Conservation (phyloP, 345 rosid species). For the Gossypium stocksii region DNA sequence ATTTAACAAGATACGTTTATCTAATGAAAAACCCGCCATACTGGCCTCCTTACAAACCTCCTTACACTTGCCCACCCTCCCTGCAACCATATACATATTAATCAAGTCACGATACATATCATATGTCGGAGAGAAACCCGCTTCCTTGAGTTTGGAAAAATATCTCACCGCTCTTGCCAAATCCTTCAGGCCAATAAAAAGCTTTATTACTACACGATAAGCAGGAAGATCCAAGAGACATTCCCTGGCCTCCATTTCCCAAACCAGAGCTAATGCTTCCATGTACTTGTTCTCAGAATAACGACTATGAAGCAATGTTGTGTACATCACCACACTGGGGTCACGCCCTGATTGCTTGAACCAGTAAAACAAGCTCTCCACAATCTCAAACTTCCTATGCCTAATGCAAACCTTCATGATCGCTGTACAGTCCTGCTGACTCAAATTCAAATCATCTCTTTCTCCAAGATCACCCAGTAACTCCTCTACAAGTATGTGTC, state of each 20-base stretch:
- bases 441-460: constrained; percentile 59
- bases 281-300: constrained; percentile 51
- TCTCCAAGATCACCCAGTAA: constrained; percentile 64
- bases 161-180: constrained; percentile 65
- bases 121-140: constrained; percentile 73
- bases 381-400: constrained; percentile 48
- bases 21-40: constrained; percentile 68
- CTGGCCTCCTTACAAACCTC: constrained; percentile 66
- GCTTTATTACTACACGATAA: constrained; percentile 69
- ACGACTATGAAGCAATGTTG: constrained; percentile 72
- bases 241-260: constrained; percentile 81
- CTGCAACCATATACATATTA: constrained; percentile 41
- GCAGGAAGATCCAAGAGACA: constrained; percentile 84
- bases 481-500: constrained; percentile 35
- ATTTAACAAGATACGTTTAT: constrained; percentile 27
- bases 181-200: constrained; percentile 73
- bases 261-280: constrained; percentile 76
- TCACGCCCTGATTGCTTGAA: constrained; percentile 52
- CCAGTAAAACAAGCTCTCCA: constrained; percentile 66
- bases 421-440: constrained; percentile 72
- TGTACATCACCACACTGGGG: constrained; percentile 71
- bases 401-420: constrained; percentile 77
- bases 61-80: constrained; percentile 65
- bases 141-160: constrained; percentile 77
- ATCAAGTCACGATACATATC: constrained; percentile 55